Evolutionary conservation across 345 rosid genomes (phyloP).

Genomic region (Acer negundo): DNA sequence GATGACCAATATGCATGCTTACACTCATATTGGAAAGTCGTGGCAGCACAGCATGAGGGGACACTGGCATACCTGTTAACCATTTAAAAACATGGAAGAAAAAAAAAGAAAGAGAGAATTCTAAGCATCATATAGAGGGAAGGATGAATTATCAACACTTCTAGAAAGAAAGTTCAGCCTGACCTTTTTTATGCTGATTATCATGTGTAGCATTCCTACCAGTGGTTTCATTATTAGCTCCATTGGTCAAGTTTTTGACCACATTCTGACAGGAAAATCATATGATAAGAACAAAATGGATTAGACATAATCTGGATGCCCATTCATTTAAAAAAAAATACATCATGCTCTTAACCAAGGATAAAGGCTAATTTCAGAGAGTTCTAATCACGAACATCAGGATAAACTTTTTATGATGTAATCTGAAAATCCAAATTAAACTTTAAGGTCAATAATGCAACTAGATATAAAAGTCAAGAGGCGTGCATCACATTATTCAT

Average conservation of each 20-base stretch:
- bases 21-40: constrained; percentile 40
- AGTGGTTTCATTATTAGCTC: constrained; percentile 35
- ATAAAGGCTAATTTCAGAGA: background rate
- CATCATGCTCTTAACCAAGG: background rate
- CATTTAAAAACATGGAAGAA: constrained; percentile 9
- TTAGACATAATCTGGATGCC: background rate
- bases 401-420: background rate
- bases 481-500: background rate
- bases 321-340: background rate
- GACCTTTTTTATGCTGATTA: constrained; percentile 39
- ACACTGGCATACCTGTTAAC: constrained; percentile 36
- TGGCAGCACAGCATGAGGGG: constrained; percentile 24
- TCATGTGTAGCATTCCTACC: constrained; percentile 15
- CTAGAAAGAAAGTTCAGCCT: constrained; percentile 13
- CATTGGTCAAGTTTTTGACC: constrained; percentile 21
- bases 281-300: constrained; percentile 9
- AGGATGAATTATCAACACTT: constrained; percentile 8
- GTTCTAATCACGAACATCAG: background rate
- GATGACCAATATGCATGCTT: constrained; percentile 25
- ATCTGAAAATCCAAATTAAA: background rate
- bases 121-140: constrained; percentile 8
- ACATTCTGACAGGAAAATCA: constrained; percentile 35
- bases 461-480: background rate
- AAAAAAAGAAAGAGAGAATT: background rate
- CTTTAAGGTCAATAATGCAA: background rate